Evolutionary conservation across 2,329 filamentous ascomycete genomes (phyloP).

Genomic region (Magnaporthiopsis poae): DNA sequence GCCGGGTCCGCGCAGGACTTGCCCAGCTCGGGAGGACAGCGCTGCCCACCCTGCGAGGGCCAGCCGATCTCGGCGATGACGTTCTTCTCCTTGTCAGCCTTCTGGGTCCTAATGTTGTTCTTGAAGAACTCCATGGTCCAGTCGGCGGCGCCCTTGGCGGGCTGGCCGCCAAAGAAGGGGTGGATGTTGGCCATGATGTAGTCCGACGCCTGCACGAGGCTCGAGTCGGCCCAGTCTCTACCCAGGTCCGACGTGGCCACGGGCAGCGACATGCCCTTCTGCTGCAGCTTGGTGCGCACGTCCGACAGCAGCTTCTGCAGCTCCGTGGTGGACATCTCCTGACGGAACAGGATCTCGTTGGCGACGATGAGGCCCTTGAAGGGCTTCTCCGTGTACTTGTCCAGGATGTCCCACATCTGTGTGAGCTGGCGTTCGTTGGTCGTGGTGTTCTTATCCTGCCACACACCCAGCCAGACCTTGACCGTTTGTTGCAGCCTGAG

Average conservation of each 20-base stretch:
- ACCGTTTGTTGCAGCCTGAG: conserved; percentile 61
- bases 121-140: conserved; percentile 86
- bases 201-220: conserved; percentile 63
- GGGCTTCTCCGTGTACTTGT: conserved; percentile 26
- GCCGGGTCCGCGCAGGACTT: conserved; percentile 53
- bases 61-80: conserved; percentile 87
- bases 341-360: conserved; percentile 67
- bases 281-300: conserved; percentile 64
- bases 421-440: conserved; percentile 73
- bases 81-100: conserved; percentile 54
- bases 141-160: conserved; percentile 53
- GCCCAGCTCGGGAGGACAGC: conserved; percentile 52
- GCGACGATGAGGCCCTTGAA: conserved; percentile 78
- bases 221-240: conserved; percentile 65
- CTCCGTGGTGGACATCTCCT: conserved; percentile 58
- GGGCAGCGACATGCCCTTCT: conserved; percentile 57
- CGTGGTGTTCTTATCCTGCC: conserved; percentile 74
- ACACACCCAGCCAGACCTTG: conserved; percentile 91
- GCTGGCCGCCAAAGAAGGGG: conserved; percentile 81
- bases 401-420: conserved; percentile 77
- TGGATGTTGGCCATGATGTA: conserved; percentile 95
- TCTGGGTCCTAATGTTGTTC: conserved; percentile 54
- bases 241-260: conserved; percentile 84
- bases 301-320: conserved; percentile 55
- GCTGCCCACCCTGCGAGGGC: conserved; percentile 72